Conservation (phyloP, 352 stramenopile species). For the Plasmopara viticola region DNA sequence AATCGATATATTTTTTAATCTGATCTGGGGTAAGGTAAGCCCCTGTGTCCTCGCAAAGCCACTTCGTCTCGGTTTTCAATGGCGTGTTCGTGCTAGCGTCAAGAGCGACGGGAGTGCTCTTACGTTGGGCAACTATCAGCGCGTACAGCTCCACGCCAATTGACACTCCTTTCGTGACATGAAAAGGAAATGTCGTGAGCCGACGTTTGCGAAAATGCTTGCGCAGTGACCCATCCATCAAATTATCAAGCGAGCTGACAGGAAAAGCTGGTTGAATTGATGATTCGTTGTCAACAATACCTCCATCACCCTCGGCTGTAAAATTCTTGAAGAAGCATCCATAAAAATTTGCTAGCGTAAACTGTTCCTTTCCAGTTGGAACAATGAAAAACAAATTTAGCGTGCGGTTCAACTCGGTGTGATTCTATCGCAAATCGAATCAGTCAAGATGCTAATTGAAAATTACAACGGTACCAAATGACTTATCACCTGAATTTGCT, state of each 20-base stretch:
- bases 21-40: slow-evolving; percentile 62
- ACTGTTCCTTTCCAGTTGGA: slow-evolving; percentile 40
- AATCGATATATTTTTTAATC: slow-evolving; percentile 72
- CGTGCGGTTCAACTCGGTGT: slow-evolving; percentile 67
- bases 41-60: slow-evolving; percentile 79
- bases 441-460: not conserved
- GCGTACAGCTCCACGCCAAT: slow-evolving; percentile 76
- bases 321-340: slow-evolving; percentile 65
- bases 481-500: slow-evolving; percentile 57
- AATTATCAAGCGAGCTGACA: slow-evolving; percentile 63
- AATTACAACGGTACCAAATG: no score
- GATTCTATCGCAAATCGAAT: slow-evolving; percentile 34
- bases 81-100: slow-evolving; percentile 67
- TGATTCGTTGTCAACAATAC: slow-evolving; percentile 18
- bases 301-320: slow-evolving; percentile 20
- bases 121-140: slow-evolving; percentile 49
- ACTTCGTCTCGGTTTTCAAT: slow-evolving; percentile 80
- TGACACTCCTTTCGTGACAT: slow-evolving; percentile 68
- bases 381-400: slow-evolving; percentile 78
- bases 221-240: slow-evolving; percentile 70
- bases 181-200: slow-evolving; percentile 53
- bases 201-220: slow-evolving; percentile 78
- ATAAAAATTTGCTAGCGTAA: slow-evolving; percentile 62
- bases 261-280: slow-evolving; percentile 62
- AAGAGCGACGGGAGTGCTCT: slow-evolving; percentile 51